A percentile compares a stretch with the other conserved stretches of the same genome.
Conservation (phyloP, 192 early-diverging fungal genomes). For the Helicostylum pulchrum region DNA sequence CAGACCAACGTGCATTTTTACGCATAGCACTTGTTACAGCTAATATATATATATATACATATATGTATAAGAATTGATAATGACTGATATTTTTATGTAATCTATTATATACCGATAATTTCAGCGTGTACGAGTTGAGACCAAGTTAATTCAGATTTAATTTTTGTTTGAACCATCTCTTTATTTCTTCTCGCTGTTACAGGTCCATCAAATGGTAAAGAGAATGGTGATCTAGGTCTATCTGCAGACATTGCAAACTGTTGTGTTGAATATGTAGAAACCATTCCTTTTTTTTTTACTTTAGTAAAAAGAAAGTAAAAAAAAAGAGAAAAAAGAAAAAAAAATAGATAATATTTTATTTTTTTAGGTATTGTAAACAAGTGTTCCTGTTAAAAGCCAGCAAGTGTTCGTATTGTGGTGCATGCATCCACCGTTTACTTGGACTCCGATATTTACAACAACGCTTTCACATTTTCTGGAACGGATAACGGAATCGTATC, state of each 20-base stretch:
- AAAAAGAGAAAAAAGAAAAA: too few relatives aligned
- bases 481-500: too few relatives aligned
- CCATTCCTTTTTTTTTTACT: not conserved
- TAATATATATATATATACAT: not conserved
- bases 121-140: slow-evolving; percentile 69
- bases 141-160: slow-evolving; percentile 63
- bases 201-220: not conserved
- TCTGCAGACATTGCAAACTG: slow-evolving; percentile 7
- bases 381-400: too few relatives aligned
- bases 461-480: too few relatives aligned
- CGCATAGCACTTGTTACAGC: slow-evolving; percentile 75
- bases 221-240: not conserved
- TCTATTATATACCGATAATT: slow-evolving; percentile 51
- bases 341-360: too few relatives aligned
- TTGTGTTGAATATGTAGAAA: slow-evolving; percentile 8
- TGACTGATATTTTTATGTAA: not conserved
- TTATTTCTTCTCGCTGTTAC: not conserved
- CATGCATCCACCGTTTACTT: too few relatives aligned
- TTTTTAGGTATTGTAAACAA: too few relatives aligned
- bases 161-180: not conserved
- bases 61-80: not conserved
- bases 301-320: too few relatives aligned
- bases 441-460: too few relatives aligned
- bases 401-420: too few relatives aligned
- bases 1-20: slow-evolving; percentile 78